Conservation (phyloP, 2,329 filamentous ascomycete genomes). For the Didymella arachidicola region DNA sequence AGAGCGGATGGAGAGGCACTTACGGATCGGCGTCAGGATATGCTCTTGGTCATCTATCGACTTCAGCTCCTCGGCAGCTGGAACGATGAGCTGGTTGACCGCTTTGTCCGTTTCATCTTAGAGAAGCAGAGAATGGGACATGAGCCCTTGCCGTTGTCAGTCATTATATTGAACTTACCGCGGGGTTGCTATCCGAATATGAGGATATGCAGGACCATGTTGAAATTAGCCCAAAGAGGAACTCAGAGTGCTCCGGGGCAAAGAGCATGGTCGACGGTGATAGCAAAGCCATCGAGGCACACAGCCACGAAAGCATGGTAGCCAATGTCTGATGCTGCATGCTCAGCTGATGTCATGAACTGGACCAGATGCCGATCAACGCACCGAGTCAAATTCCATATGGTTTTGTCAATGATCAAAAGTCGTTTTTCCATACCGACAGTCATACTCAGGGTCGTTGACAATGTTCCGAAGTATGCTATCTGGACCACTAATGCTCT, state of each 20-base stretch:
- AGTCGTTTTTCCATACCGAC: neutral
- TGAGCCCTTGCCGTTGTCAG: conserved; percentile 1
- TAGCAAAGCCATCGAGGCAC: conserved; percentile 10
- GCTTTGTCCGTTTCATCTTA: conserved; percentile 2
- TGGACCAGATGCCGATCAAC: neutral
- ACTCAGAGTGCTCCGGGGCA: conserved; percentile 2
- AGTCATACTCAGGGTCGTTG: neutral
- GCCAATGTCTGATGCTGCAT: conserved; percentile 2
- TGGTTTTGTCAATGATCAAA: neutral
- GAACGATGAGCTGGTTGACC: conserved; percentile 6
- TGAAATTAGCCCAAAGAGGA: neutral
- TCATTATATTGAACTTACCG: conserved; percentile 5
- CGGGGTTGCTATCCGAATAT: neutral
- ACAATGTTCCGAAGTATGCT: conserved; percentile 7
- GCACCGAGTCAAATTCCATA: conserved; percentile 2
- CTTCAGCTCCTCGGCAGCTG: conserved; percentile 1
- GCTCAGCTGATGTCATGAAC: neutral
- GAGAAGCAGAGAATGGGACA: neutral
- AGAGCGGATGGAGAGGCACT: conserved; percentile 11
- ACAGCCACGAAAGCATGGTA: conserved; percentile 16
- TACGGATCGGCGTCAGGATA: neutral
- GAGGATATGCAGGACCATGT: conserved; percentile 4
- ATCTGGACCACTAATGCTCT: conserved; percentile 9
- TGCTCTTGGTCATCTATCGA: neutral
- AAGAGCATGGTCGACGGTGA: conserved; percentile 13